These are phyloP conservation scores for Scedosporium minutisporum DNA, from an alignment of 2,329 filamentous ascomycete genomes.

Conservation along the genomic window DNA sequence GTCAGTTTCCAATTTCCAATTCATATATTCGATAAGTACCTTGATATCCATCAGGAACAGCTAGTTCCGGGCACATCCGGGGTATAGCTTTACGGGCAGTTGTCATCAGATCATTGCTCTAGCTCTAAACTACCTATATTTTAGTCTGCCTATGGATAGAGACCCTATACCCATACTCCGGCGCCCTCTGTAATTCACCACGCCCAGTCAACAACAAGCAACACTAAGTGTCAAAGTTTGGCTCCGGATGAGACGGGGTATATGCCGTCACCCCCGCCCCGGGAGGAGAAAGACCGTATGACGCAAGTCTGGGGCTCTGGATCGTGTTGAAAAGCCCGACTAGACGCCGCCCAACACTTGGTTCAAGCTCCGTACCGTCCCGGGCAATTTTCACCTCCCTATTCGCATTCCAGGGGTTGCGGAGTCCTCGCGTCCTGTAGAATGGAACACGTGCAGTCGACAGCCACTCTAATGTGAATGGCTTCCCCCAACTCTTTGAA, in stretches of 20 bases:
- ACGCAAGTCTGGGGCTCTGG: slow-evolving; percentile 25
- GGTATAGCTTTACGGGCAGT: too few species aligned
- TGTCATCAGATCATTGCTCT: too few species aligned
- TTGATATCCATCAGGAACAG: too few species aligned
- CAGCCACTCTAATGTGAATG: slow-evolving; percentile 84
- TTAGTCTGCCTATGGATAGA: not conserved
- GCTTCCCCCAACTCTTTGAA: slow-evolving; percentile 73
- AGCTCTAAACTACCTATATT: not conserved
- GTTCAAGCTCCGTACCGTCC: slow-evolving; percentile 88
- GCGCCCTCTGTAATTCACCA: not conserved
- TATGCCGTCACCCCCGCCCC: slow-evolving; percentile 22
- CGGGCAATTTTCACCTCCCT: slow-evolving; percentile 92
- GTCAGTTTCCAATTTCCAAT: too few species aligned
- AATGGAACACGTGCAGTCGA: slow-evolving; percentile 79
- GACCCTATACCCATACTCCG: not conserved
- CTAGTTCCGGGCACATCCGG: too few species aligned
- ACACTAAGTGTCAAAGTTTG: not conserved
- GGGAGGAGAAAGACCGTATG: slow-evolving; percentile 12
- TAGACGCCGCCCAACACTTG: slow-evolving; percentile 65
- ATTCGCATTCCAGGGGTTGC: slow-evolving; percentile 93
- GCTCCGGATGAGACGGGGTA: not conserved
- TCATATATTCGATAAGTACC: too few species aligned
- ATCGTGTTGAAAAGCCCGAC: slow-evolving; percentile 66
- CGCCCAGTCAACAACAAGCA: not conserved
- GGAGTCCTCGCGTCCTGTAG: slow-evolving; percentile 74